phyloP scores from a whole-genome alignment of 495 filamentous ascomycete species.

The Penicillium flavigenum region DNA sequence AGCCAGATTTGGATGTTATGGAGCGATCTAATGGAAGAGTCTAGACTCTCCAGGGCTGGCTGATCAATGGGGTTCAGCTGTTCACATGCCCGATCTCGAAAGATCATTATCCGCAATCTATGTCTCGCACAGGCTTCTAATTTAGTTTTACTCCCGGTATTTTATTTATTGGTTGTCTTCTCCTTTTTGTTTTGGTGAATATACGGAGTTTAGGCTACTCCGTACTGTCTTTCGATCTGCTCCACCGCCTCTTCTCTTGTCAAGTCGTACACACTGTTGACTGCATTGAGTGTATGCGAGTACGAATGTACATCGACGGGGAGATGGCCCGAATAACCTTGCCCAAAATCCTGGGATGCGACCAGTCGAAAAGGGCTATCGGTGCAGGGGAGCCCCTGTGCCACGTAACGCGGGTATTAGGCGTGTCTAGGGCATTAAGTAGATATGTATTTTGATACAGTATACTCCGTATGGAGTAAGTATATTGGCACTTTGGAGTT shows the following conservation, averaged over 20 bases:
- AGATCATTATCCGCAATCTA: background rate
- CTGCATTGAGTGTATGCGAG: background rate
- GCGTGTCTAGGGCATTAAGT: background rate
- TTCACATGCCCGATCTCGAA: background rate
- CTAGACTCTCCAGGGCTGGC: constrained; percentile 5
- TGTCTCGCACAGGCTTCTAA: background rate
- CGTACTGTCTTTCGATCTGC: background rate
- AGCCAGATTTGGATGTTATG: background rate
- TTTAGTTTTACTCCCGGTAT: background rate
- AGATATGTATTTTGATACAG: too few species aligned
- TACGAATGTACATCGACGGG: constrained; percentile 1
- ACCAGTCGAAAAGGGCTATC: background rate
- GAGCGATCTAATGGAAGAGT: background rate
- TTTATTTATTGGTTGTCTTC: background rate
- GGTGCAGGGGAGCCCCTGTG: background rate
- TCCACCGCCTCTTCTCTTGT: constrained; percentile 17
- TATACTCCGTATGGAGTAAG: too few species aligned
- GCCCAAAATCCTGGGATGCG: constrained; percentile 2
- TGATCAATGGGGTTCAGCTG: constrained; percentile 1
- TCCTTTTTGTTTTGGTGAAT: background rate
- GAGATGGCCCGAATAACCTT: constrained; percentile 23
- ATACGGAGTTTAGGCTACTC: background rate
- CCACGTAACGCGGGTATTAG: background rate
- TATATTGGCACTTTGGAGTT: too few species aligned
- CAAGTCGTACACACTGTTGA: too few species aligned